Base-by-base conservation (phyloP, 176 grass and related monocot species). In the Typha latifolia region DNA sequence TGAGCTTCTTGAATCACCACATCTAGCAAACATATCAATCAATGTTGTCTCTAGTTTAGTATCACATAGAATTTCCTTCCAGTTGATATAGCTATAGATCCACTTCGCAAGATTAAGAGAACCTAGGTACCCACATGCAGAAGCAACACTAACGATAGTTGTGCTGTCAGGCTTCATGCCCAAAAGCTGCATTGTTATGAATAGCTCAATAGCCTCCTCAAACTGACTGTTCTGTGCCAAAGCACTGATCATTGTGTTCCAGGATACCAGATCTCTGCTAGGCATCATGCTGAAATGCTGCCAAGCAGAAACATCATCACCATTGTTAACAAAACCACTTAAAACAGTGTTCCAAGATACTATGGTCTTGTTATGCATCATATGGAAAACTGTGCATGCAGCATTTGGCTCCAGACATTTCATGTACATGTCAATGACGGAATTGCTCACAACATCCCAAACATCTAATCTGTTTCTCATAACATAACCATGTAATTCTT, bases 281-380 rank as follows among this genome's bases (percentile, higher is more conserved):
- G 66, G 66, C 66, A 68, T 68, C 43, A 27, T 23, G 21, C 23
- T 6, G 22, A 68, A 68, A 24, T 68, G 66, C 21, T 68, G n/a
- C 20, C n/a, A 23, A 26, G 66, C 66, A 23, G 47, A 51, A 50
- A 15, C 12, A 12, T 49, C 50, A 68, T 68, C 66, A 26, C 48
- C 66, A 50, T 68, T 68, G 12, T 12, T 69, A 48, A 32, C 13
- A 51, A 47, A 52, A 14, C 66, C 48, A 69, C 13, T 69, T 20
- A 69, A 16, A 69, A 69, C 8, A n/a, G 68, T 70, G 68, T 70
- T 70, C 68, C 68, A 70, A 70, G 48, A 32, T 15, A 18, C 68
- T n/a, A 70, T 14, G 57, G 49, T 70, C 50, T 70, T 70, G 50
- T 32, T 69, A 15, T 24, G 49, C 22, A 32, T 69, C 49, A 69